A percentile compares a stretch with the other conserved stretches of the same genome.
Evolutionary conservation across 1,284 basidiomycete species (phyloP).

Genomic region (Trichosporon sp.): DNA sequence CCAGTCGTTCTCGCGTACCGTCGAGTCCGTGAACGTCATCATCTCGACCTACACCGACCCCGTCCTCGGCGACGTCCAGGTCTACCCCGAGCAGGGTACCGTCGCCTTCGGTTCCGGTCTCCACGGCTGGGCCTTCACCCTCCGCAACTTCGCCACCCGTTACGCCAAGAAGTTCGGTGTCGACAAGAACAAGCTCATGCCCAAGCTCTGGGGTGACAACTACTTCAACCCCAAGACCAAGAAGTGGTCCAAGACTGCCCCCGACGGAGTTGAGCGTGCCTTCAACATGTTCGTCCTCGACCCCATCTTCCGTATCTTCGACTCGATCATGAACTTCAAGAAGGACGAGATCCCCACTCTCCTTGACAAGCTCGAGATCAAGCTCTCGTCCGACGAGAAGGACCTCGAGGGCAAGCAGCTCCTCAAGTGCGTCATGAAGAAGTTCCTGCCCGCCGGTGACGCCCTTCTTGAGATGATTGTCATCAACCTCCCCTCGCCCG

Average conservation of each 20-base stretch:
- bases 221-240: conserved; percentile 97
- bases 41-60: conserved; percentile 95
- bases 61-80: conserved; percentile 95
- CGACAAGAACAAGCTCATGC: conserved; percentile 97
- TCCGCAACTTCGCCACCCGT: conserved; percentile 91
- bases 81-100: conserved; percentile 97
- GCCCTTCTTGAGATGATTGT: conserved; percentile 99
- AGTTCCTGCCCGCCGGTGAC: conserved; percentile 99
- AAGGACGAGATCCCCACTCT: conserved; percentile 82
- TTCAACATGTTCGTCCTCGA: conserved; percentile 98
- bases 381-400: conserved; percentile 82
- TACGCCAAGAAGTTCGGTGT: conserved; percentile 99
- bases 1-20: conserved; percentile 96
- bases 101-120: conserved; percentile 99
- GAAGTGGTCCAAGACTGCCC: conserved; percentile 89
- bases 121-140: conserved; percentile 99
- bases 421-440: conserved; percentile 98
- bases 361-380: conserved; percentile 95
- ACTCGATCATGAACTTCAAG: conserved; percentile 99
- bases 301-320: conserved; percentile 98
- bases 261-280: conserved; percentile 84
- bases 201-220: conserved; percentile 99
- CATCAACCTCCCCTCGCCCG: conserved; percentile 96
- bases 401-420: conserved; percentile 95
- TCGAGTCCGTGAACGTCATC: conserved; percentile 98